Percentiles rank a stretch among this genome's conserved stretches.
phyloP scores from a whole-genome alignment of 2,329 filamentous ascomycete genomes.

The Tolypocladium pustulatum region DNA sequence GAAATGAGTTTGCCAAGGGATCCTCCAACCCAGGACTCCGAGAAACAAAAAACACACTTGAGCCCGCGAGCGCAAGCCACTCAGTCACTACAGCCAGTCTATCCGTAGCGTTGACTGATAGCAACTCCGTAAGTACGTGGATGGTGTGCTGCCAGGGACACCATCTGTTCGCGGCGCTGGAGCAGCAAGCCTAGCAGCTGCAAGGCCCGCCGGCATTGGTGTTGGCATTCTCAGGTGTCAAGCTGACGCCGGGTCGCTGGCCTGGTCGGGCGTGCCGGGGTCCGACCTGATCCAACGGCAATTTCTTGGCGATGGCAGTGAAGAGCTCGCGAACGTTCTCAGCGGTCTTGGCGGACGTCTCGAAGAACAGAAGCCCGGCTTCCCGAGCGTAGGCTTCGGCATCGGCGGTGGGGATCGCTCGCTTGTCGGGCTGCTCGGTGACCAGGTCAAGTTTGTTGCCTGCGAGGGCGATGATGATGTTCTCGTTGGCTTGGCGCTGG shows the following conservation, averaged over 20 bases:
- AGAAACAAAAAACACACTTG: conserved; percentile 24
- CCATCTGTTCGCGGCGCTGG: conserved; percentile 2
- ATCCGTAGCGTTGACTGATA: conserved; percentile 14
- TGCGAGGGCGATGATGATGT: conserved; percentile 96
- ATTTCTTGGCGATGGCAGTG: conserved; percentile 94
- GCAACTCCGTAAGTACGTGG: conserved; percentile 11
- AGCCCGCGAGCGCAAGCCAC: conserved; percentile 15
- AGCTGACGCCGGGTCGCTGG: conserved; percentile 48
- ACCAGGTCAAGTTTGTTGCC: conserved; percentile 98
- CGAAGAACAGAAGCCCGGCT: conserved; percentile 91
- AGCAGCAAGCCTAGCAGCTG: conserved; percentile 36
- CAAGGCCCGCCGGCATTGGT: conserved; percentile 46
- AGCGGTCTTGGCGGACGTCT: conserved; percentile 94
- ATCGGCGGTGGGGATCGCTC: conserved; percentile 78
- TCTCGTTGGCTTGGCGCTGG: conserved; percentile 97
- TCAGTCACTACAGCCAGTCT: conserved; percentile 16
- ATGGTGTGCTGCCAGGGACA: conserved; percentile 6
- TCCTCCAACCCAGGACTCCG: conserved; percentile 29
- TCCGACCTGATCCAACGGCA: conserved; percentile 92
- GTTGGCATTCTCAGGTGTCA: conserved; percentile 45
- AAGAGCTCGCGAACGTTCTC: conserved; percentile 95
- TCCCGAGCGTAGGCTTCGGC: conserved; percentile 93
- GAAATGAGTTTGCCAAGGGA: conserved; percentile 22
- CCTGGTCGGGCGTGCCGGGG: conserved; percentile 69
- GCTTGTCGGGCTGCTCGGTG: conserved; percentile 88